Conservation (phyloP, 2,329 filamentous ascomycete genomes). For the Aspergillus spinulosporus region DNA sequence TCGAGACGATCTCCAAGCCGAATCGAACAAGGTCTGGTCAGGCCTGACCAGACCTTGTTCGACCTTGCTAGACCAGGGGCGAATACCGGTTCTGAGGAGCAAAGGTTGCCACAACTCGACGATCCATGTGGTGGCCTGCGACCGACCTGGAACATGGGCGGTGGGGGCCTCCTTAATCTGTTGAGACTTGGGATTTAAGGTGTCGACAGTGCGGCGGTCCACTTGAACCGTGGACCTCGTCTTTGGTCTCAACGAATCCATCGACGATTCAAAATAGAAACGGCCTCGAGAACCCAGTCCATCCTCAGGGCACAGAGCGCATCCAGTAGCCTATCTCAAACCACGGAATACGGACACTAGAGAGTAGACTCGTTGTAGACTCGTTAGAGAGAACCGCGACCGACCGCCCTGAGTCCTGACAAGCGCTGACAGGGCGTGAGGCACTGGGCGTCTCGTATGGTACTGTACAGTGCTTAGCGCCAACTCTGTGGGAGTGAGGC, state of each 20-base stretch:
- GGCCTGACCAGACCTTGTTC: no score
- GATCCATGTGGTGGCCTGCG: not conserved
- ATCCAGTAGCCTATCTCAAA: no score
- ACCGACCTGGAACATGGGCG: not conserved
- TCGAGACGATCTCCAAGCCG: no score
- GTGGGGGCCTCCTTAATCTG: constrained; percentile 9
- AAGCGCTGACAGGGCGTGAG: not conserved
- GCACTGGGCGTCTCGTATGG: not conserved
- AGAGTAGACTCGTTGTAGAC: no score
- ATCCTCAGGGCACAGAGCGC: no score
- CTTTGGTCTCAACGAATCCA: not conserved
- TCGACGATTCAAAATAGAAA: not conserved
- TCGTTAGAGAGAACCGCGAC: no score
- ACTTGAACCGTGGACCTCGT: not conserved
- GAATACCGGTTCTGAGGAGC: not conserved
- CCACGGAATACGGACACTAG: no score
- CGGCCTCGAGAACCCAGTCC: no score
- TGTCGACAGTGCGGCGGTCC: constrained; percentile 7
- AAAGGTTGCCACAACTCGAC: not conserved
- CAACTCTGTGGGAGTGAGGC: constrained; percentile 28
- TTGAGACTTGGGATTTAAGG: constrained; percentile 2
- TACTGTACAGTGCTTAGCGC: constrained; percentile 3
- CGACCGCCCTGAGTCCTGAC: no score
- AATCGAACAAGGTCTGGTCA: no score
- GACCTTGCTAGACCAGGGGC: not conserved